A percentile compares a stretch with the other conserved stretches of the same genome.
phyloP scores from a whole-genome alignment of 2,329 filamentous ascomycete genomes.

The Diaporthe ampelina region DNA sequence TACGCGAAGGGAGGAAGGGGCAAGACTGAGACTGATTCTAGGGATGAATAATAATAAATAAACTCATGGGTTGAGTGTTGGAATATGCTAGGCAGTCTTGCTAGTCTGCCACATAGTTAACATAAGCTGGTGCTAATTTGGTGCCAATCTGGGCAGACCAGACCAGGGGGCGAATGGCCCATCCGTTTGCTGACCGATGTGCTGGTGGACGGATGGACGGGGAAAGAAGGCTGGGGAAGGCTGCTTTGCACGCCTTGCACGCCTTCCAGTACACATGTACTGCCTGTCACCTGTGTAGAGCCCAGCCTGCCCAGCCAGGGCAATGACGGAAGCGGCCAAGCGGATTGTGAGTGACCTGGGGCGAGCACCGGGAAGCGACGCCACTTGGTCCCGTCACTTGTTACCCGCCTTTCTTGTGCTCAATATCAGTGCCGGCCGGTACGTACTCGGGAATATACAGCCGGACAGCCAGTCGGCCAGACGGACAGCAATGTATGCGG shows the following conservation, averaged over 20 bases:
- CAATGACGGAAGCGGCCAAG: slow-evolving; percentile 30
- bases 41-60: slow-evolving; percentile 2
- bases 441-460: not conserved
- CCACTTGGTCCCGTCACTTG: slow-evolving; percentile 7
- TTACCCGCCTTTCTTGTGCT: not conserved
- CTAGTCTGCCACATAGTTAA: too few species aligned
- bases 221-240: slow-evolving; percentile 41
- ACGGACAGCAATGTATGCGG: too few species aligned
- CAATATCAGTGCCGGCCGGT: not conserved
- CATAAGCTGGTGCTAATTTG: too few species aligned
- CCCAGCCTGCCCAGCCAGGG: not conserved
- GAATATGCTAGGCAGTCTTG: too few species aligned
- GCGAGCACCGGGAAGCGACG: slow-evolving; percentile 22
- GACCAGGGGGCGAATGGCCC: too few species aligned
- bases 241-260: not conserved
- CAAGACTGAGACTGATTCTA: not conserved
- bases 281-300: not conserved
- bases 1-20: not conserved
- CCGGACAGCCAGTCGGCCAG: too few species aligned
- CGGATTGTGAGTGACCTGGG: slow-evolving; percentile 20
- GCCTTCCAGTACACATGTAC: not conserved
- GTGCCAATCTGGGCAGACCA: too few species aligned
- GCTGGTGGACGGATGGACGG: slow-evolving; percentile 11
- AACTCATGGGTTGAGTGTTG: not conserved
- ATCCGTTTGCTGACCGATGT: not conserved